These are phyloP conservation scores for Salicornia ramosissima DNA, from an alignment of 148 eudicot genomes.

Conservation along the genomic window DNA sequence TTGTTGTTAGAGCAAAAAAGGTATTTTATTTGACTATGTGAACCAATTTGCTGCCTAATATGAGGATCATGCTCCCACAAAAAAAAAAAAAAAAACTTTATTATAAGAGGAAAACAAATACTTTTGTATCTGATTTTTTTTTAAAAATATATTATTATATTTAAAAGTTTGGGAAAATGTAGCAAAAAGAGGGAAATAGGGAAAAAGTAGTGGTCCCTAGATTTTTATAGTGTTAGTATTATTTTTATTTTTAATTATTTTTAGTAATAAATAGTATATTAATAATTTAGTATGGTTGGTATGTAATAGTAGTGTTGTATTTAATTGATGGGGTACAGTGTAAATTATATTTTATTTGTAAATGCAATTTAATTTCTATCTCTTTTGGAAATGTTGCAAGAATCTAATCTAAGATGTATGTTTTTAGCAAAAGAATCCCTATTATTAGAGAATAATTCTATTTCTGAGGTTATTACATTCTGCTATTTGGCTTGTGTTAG, in stretches of 20 bases:
- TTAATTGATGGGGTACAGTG: background rate
- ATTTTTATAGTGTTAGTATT: constrained; percentile 7
- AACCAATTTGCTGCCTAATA: constrained; percentile 21
- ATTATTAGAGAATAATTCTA: too few relatives aligned
- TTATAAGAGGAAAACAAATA: background rate
- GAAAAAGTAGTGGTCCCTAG: constrained; percentile 17
- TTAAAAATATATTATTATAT: too few relatives aligned
- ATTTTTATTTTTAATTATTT: background rate
- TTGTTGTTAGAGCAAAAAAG: constrained; percentile 6
- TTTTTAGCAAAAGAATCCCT: background rate
- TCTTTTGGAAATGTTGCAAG: constrained; percentile 8
- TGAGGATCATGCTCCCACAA: constrained; percentile 27
- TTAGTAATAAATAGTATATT: background rate
- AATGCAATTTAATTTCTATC: too few relatives aligned
- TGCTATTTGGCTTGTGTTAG: too few relatives aligned
- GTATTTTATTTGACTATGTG: constrained; percentile 15
- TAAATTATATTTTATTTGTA: constrained; percentile 28
- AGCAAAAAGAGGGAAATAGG: constrained; percentile 24
- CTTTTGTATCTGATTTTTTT: constrained; percentile 14
- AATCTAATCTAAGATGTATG: background rate
- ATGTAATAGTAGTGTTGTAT: background rate
- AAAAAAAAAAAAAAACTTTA: too few relatives aligned
- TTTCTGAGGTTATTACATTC: too few relatives aligned
- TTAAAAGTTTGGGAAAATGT: constrained; percentile 6
- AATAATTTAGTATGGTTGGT: background rate